These are phyloP conservation scores for Chimonanthus salicifolius DNA, from an alignment of 164 flowering plant genomes.

Conservation along the genomic window DNA sequence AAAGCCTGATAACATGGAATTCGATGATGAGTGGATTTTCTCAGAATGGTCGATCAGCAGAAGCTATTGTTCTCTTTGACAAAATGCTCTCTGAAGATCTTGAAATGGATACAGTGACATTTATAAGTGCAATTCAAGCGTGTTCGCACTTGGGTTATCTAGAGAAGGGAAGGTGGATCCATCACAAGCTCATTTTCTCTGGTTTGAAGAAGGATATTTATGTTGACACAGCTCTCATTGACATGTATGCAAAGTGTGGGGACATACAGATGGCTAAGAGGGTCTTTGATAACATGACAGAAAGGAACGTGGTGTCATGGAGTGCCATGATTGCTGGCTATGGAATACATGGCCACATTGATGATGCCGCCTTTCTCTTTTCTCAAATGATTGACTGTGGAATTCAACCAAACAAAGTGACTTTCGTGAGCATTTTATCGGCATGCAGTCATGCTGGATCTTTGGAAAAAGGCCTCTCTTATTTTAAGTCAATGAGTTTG, in stretches of 20 bases:
- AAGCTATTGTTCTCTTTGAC: slow-evolving; percentile 58
- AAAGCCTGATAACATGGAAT: slow-evolving; percentile 65
- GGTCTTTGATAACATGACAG: slow-evolving; percentile 48
- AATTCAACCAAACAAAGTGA: slow-evolving; percentile 54
- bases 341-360: slow-evolving; percentile 56
- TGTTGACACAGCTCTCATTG: slow-evolving; percentile 51
- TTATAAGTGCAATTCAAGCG: slow-evolving; percentile 64
- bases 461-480: slow-evolving; percentile 56
- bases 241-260: slow-evolving; percentile 89
- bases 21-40: slow-evolving; percentile 65
- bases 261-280: slow-evolving; percentile 44
- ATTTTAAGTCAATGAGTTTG: slow-evolving; percentile 44
- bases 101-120: slow-evolving; percentile 50
- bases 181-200: slow-evolving; percentile 52
- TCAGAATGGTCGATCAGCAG: slow-evolving; percentile 53
- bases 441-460: slow-evolving; percentile 75
- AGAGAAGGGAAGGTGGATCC: slow-evolving; percentile 74
- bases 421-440: slow-evolving; percentile 64
- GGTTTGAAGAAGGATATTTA: slow-evolving; percentile 42
- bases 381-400: slow-evolving; percentile 53
- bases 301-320: slow-evolving; percentile 63
- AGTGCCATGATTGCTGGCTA: slow-evolving; percentile 68
- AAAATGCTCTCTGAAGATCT: slow-evolving; percentile 41
- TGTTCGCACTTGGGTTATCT: slow-evolving; percentile 59
- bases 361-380: slow-evolving; percentile 43